Evolutionary conservation across 169 alveolate species (phyloP).

Genomic region (Sarcocystis neurona): DNA sequence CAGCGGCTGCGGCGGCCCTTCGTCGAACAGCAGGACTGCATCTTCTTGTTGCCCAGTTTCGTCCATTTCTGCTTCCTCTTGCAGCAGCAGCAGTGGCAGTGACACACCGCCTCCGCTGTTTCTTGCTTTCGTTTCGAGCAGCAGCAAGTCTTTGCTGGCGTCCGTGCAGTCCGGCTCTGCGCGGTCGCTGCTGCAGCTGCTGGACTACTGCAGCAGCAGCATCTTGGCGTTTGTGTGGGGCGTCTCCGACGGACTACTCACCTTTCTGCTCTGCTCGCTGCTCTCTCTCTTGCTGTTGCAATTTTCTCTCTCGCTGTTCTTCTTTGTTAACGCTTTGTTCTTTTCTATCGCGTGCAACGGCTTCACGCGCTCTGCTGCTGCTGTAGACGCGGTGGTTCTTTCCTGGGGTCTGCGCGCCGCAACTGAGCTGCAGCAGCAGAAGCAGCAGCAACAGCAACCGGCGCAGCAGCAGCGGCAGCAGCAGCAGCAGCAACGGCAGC

Average conservation of each 20-base stretch:
- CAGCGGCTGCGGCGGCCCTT: too few relatives aligned
- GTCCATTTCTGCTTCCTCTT: too few relatives aligned
- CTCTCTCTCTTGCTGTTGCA: background rate
- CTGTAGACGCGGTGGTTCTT: background rate
- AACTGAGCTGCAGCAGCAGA: background rate
- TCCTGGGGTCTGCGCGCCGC: background rate
- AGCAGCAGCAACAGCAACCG: background rate
- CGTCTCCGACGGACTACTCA: background rate
- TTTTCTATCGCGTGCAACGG: background rate
- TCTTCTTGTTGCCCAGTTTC: too few relatives aligned
- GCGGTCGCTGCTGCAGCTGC: background rate
- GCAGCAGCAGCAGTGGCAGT: background rate
- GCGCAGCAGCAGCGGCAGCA: background rate
- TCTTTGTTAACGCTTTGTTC: background rate
- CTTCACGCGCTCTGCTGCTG: background rate
- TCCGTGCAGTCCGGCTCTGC: background rate
- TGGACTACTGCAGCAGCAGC: background rate
- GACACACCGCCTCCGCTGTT: background rate
- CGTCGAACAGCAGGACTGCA: too few relatives aligned
- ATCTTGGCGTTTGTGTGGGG: background rate
- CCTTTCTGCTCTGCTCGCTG: conserved; percentile 3
- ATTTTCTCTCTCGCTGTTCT: background rate
- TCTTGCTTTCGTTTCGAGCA: background rate
- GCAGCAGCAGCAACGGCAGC: background rate
- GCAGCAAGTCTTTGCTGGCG: background rate